Percentiles rank a stretch among this genome's conserved stretches.
Conservation (phyloP, 345 rosid genomes). For the Cardiospermum halicacabum region DNA sequence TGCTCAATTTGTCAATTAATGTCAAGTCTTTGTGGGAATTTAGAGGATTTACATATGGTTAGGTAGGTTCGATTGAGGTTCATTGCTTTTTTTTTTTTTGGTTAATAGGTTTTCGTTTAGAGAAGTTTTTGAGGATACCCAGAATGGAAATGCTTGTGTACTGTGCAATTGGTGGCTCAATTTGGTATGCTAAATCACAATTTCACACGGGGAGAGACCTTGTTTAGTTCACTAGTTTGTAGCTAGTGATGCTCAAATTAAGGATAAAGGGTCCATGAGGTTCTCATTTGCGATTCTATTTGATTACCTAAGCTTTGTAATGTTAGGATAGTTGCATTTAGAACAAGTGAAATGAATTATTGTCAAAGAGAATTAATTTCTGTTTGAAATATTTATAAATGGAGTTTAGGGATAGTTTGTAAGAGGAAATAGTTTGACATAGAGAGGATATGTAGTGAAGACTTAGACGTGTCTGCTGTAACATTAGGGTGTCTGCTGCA, state of each 20-base stretch:
- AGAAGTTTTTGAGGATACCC: conserved; percentile 6
- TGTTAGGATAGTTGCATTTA: not conserved
- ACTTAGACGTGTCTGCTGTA: not conserved
- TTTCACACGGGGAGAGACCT: not conserved
- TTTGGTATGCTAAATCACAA: not conserved
- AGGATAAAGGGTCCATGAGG: not conserved
- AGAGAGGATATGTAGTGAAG: not conserved
- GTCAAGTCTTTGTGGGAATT: conserved; percentile 14
- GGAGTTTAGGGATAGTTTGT: not conserved
- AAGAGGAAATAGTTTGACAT: no score
- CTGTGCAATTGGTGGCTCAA: not conserved
- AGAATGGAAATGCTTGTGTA: conserved; percentile 8
- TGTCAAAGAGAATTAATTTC: not conserved
- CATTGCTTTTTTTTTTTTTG: conserved; percentile 5
- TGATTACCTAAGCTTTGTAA: not conserved
- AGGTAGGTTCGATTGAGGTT: not conserved
- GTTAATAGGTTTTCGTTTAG: not conserved
- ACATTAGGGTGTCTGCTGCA: not conserved
- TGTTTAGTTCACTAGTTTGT: no score
- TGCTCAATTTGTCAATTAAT: conserved; percentile 17
- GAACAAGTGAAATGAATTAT: not conserved
- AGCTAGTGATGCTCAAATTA: conserved; percentile 9
- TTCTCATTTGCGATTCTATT: conserved; percentile 6
- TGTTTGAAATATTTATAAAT: not conserved
- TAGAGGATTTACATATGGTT: not conserved